phyloP scores from a whole-genome alignment of 208 protist species.

The Leishmania arabica region DNA sequence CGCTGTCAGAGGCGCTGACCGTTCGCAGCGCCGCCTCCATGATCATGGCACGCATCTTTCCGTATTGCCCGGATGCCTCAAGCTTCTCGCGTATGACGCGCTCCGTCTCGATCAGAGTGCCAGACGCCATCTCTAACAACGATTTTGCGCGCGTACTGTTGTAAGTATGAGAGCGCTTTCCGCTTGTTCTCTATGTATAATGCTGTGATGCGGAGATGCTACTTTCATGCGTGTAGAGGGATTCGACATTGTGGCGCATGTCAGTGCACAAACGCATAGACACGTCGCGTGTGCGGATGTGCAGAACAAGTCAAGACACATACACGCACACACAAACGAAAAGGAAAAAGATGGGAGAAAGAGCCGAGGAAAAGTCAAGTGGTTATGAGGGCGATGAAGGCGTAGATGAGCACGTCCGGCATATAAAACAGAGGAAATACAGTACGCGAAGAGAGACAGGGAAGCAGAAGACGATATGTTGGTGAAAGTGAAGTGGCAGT shows the following conservation, averaged over 20 bases:
- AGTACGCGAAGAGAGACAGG: neutral
- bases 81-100: conserved; percentile 72
- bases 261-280: neutral
- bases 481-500: neutral
- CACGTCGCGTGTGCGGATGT: neutral
- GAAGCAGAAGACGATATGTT: neutral
- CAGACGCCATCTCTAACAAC: conserved; percentile 11
- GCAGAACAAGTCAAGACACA: neutral
- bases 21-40: conserved; percentile 76
- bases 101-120: conserved; percentile 45
- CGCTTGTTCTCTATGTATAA: neutral
- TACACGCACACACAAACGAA: neutral
- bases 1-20: conserved; percentile 9
- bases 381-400: neutral
- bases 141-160: neutral
- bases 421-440: neutral
- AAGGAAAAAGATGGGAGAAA: neutral
- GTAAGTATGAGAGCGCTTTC: conserved; percentile 1
- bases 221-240: neutral
- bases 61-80: conserved; percentile 72
- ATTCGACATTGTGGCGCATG: neutral
- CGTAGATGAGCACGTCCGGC: neutral
- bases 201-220: neutral
- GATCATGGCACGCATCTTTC: conserved; percentile 90
- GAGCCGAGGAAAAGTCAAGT: neutral